Evolutionary conservation across 108 stramenopile species (phyloP).

Genomic region (Nitzschia palea): DNA sequence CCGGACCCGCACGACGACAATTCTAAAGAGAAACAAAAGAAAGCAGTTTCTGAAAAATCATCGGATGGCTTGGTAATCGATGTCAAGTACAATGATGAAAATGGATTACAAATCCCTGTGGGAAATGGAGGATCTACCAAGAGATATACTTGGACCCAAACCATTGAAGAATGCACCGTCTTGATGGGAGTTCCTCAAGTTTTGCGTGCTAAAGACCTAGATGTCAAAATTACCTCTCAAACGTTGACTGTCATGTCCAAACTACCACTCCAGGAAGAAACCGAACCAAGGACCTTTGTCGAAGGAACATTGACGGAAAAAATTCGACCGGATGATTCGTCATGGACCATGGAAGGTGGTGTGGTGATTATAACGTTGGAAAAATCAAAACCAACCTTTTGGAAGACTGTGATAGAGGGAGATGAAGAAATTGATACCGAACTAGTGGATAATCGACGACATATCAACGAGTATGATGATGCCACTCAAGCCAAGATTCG

Average conservation of each 20-base stretch:
- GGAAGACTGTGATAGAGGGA: slow-evolving; percentile 67
- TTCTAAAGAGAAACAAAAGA: neutral
- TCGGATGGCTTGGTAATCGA: slow-evolving; percentile 14
- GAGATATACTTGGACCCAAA: slow-evolving; percentile 88
- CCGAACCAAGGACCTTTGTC: slow-evolving; percentile 27
- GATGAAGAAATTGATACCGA: slow-evolving; percentile 75
- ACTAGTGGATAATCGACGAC: slow-evolving; percentile 73
- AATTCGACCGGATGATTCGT: slow-evolving; percentile 67
- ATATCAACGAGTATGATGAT: slow-evolving; percentile 77
- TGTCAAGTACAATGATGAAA: slow-evolving; percentile 66
- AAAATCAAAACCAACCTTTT: slow-evolving; percentile 73
- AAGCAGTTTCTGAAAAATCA: neutral
- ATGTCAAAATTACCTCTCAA: slow-evolving; percentile 55
- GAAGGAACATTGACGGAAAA: slow-evolving; percentile 58
- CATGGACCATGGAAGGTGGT: slow-evolving; percentile 77
- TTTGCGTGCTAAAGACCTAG: slow-evolving; percentile 65
- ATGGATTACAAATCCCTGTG: slow-evolving; percentile 82
- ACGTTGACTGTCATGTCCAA: slow-evolving; percentile 57
- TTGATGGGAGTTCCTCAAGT: slow-evolving; percentile 60
- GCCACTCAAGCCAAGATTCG: slow-evolving; percentile 78
- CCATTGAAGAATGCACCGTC: slow-evolving; percentile 77
- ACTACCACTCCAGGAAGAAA: slow-evolving; percentile 18
- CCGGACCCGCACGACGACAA: neutral
- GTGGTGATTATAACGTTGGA: slow-evolving; percentile 60
- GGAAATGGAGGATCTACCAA: slow-evolving; percentile 86